A percentile compares a stretch with the other conserved stretches of the same genome.
phyloP scores from a whole-genome alignment of 1,284 basidiomycete genomes.

The Somion occarium region DNA sequence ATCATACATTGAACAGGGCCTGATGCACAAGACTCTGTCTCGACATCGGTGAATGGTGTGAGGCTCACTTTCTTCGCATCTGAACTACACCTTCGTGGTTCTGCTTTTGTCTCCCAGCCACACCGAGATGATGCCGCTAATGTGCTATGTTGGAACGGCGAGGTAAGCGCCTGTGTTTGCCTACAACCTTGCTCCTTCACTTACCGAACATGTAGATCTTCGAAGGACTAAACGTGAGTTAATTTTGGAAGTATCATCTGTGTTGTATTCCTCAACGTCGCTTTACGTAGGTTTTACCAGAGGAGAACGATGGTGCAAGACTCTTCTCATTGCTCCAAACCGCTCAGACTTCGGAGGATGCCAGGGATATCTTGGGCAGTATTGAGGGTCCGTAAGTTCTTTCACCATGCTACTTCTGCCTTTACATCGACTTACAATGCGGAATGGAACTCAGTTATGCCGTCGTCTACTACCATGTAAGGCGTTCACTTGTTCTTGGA shows the following conservation, averaged over 20 bases:
- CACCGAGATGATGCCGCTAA: constrained; percentile 48
- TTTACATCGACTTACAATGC: too few species aligned
- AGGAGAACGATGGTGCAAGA: constrained; percentile 78
- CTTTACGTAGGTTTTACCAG: constrained; percentile 34
- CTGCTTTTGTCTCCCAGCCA: constrained; percentile 65
- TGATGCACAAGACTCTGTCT: constrained; percentile 43
- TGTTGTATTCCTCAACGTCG: background rate
- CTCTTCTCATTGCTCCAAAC: constrained; percentile 52
- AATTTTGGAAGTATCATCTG: background rate
- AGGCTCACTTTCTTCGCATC: constrained; percentile 65
- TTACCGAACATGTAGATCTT: constrained; percentile 52
- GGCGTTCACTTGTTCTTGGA: constrained; percentile 6
- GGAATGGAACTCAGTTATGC: constrained; percentile 86
- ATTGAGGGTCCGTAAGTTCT: constrained; percentile 87
- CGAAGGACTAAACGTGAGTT: constrained; percentile 61
- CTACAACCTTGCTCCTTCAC: constrained; percentile 2
- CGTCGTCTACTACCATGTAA: constrained; percentile 75
- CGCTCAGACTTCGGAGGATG: constrained; percentile 35
- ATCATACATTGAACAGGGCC: constrained; percentile 43
- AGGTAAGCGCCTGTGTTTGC: constrained; percentile 47
- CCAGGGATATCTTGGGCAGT: constrained; percentile 48
- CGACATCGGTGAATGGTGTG: constrained; percentile 14
- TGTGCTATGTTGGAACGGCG: constrained; percentile 88
- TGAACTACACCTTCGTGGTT: constrained; percentile 76
- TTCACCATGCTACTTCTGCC: too few species aligned